Base-by-base conservation (phyloP, 768 basidiomycete genomes). In the Lentinula edodes region DNA sequence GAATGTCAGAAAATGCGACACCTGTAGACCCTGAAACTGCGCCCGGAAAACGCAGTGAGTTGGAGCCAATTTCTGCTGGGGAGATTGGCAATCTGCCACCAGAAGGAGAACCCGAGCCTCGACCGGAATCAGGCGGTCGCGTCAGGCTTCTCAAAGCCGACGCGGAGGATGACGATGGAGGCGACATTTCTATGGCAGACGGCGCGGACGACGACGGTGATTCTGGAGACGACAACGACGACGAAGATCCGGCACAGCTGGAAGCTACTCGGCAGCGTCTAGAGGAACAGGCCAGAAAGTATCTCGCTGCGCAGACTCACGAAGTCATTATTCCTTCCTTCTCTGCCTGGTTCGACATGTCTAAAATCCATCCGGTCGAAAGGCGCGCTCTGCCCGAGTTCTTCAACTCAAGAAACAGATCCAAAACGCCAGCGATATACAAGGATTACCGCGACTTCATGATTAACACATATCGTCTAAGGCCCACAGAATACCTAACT, bases 371-470 rank as follows among this genome's bases (percentile, higher is more conserved):
- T 68, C 84, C 91, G 9, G 90, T 98, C 63, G 97, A 99, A 74
- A 84, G 88, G 51, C 86, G 93, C 65, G 91, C 93, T 0, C 79
- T 99, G 34, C 97, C 97, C 38, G 97, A 99, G 75, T 99, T 98
- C 81, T 99, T 99, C 84, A 95, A 93, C 72, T 91, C 91, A 50
- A 83, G 93, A 58, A 98, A 98, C 73, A 78, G 95, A 60, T 91
- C 88, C 64, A 99, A 99, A 77, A 97, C 96, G 1, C 96, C 97
- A 0, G 82, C 91, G 18, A 94, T 98, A 64, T 99, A 98, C 80
- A 98, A 98, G 74, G 96, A 99, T 72, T 99, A 99, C 70, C 87
- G 97, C 63, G 96, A 99, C 80, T 99, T 99, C 67, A 99, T 99
- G 96, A 86, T 99, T 73, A 98, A 99, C 77, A 95, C 97, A 1